phyloP scores from a whole-genome alignment of 805 yeast species.

The Hanseniaspora singularis region DNA sequence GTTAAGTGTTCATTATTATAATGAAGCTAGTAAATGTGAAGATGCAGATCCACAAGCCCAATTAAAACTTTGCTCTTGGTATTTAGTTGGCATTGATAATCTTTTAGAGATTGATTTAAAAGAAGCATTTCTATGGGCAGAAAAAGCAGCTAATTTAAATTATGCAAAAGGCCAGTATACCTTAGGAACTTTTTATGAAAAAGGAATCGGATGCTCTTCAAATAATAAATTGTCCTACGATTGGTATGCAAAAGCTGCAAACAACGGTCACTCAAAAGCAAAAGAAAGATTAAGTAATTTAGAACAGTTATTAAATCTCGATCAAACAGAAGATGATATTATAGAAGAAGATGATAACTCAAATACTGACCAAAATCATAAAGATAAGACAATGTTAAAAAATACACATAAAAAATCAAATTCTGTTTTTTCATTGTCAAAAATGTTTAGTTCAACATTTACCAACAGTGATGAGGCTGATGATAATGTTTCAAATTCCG shows the following conservation, averaged over 20 bases:
- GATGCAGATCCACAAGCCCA: constrained; percentile 74
- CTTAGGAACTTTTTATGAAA: constrained; percentile 69
- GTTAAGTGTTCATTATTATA: constrained; percentile 81
- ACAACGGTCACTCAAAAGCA: constrained; percentile 45
- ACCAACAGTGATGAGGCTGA: neutral
- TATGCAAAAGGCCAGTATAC: constrained; percentile 76
- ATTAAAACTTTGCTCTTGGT: constrained; percentile 96
- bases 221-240: constrained; percentile 45
- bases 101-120: constrained; percentile 60
- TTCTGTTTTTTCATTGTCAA: constrained; percentile 1
- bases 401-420: neutral
- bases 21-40: constrained; percentile 65
- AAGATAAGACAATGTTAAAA: neutral
- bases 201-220: constrained; percentile 72
- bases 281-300: constrained; percentile 26
- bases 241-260: constrained; percentile 71
- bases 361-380: neutral
- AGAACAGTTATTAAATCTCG: no score
- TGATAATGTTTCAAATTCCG: no score
- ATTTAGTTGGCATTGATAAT: constrained; percentile 82
- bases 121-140: constrained; percentile 93
- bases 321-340: neutral
- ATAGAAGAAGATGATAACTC: constrained; percentile 8
- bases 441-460: neutral
- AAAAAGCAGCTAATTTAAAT: constrained; percentile 66